Evolutionary conservation across 192 early-diverging fungal species (phyloP).

Genomic region (Coemansia aciculifera): DNA sequence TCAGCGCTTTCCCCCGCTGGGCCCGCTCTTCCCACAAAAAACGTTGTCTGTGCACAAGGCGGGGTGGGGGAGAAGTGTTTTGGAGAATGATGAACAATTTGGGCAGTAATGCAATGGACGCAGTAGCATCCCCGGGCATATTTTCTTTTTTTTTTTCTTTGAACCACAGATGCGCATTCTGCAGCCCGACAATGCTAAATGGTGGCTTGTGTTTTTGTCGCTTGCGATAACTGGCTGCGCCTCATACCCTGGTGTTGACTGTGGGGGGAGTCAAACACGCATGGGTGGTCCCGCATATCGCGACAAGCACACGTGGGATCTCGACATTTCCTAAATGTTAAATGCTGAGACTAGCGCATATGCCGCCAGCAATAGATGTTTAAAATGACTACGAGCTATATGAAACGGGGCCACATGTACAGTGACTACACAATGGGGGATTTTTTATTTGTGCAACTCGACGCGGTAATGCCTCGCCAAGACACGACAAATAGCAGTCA

Average conservation of each 20-base stretch:
- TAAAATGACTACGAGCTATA: background rate
- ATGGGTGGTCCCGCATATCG: background rate
- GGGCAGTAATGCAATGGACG: background rate
- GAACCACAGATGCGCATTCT: background rate
- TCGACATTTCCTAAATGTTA: background rate
- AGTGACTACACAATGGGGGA: background rate
- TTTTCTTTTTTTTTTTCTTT: background rate
- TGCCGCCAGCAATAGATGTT: background rate
- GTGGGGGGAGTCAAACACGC: background rate
- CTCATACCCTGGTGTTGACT: slow-evolving; percentile 4
- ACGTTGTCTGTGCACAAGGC: slow-evolving; percentile 8
- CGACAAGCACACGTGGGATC: background rate
- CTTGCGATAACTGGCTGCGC: slow-evolving; percentile 12
- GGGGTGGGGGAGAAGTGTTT: background rate
- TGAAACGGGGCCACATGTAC: slow-evolving; percentile 1
- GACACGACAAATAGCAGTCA: background rate
- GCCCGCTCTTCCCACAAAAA: background rate
- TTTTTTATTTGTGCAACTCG: background rate
- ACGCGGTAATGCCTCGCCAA: background rate
- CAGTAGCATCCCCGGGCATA: background rate
- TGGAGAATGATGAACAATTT: background rate
- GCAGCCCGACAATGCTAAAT: background rate
- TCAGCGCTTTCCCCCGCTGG: background rate
- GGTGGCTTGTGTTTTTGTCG: slow-evolving; percentile 14
- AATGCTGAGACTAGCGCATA: background rate